Conservation (phyloP, 2,329 filamentous ascomycete genomes). For the Rhinocladiella similis region DNA sequence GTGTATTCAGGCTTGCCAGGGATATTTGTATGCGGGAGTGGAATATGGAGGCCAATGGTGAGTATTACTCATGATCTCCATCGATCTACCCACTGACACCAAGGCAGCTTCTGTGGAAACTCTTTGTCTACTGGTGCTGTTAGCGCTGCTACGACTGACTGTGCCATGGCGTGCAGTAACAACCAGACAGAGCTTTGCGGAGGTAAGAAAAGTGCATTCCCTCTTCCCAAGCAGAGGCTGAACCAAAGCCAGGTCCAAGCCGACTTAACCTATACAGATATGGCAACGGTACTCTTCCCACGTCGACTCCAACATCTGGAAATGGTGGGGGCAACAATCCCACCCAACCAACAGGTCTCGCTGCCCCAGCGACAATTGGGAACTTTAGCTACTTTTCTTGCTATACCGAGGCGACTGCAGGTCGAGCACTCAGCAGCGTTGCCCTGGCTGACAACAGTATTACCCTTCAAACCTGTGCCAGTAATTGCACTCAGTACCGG, state of each 20-base stretch:
- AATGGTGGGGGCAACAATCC: conserved; percentile 10
- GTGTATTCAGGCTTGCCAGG: conserved; percentile 24
- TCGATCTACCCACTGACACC: not conserved
- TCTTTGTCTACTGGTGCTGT: conserved; percentile 22
- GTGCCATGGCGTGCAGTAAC: conserved; percentile 30
- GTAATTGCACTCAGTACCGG: conserved; percentile 31
- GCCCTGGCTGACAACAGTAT: conserved; percentile 26
- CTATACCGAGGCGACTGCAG: conserved; percentile 32
- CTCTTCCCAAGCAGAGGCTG: not conserved
- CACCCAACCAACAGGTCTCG: conserved; percentile 7
- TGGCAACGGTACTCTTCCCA: conserved; percentile 12
- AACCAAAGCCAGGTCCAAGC: conserved; percentile 6
- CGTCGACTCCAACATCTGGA: conserved; percentile 3
- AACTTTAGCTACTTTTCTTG: conserved; percentile 29
- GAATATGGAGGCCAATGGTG: conserved; percentile 41
- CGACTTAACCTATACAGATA: conserved; percentile 23
- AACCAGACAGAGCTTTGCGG: conserved; percentile 33
- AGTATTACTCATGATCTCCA: not conserved
- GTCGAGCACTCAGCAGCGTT: conserved; percentile 33
- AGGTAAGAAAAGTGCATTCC: not conserved
- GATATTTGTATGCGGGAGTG: conserved; percentile 39
- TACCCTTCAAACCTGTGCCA: conserved; percentile 31
- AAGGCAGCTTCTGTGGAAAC: conserved; percentile 33
- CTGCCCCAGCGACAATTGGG: conserved; percentile 14
- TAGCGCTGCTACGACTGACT: conserved; percentile 13